phyloP scores from a whole-genome alignment of 176 grass and related monocot species.

The Eleusine indica region DNA sequence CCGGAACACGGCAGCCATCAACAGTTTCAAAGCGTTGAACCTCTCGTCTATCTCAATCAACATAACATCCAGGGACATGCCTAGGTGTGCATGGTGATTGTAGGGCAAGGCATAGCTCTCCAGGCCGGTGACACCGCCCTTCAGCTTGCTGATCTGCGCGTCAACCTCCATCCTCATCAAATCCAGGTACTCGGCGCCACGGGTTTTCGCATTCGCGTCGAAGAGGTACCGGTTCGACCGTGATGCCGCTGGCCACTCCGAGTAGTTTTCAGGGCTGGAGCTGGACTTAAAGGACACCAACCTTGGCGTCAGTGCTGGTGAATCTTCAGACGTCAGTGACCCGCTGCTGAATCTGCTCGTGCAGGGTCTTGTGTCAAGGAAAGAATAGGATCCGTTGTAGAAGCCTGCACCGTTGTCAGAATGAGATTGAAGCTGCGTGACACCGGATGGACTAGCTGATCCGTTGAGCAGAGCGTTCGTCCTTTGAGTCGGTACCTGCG shows the following conservation, averaged over 20 bases:
- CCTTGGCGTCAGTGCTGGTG: constrained; percentile 35
- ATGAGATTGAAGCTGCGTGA: not conserved
- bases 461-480: constrained; percentile 22
- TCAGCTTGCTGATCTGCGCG: constrained; percentile 63
- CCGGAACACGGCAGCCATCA: constrained; percentile 64
- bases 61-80: constrained; percentile 54
- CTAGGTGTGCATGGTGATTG: constrained; percentile 24
- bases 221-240: constrained; percentile 21
- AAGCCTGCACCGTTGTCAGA: not conserved
- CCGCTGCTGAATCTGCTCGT: constrained; percentile 31
- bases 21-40: constrained; percentile 65
- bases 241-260: constrained; percentile 20
- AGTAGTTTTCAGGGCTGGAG: constrained; percentile 40
- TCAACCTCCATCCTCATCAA: constrained; percentile 56
- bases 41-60: constrained; percentile 72
- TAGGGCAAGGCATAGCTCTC: constrained; percentile 43
- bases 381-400: constrained; percentile 28
- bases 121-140: constrained; percentile 58
- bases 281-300: constrained; percentile 46
- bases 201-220: constrained; percentile 10
- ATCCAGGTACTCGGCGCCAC: constrained; percentile 43
- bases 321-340: constrained; percentile 52
- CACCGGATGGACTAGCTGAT: constrained; percentile 10
- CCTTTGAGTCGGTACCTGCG: constrained; percentile 46
- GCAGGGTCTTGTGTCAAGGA: constrained; percentile 24